Conservation (phyloP, 345 rosid species). For the Iberis pinnata region DNA sequence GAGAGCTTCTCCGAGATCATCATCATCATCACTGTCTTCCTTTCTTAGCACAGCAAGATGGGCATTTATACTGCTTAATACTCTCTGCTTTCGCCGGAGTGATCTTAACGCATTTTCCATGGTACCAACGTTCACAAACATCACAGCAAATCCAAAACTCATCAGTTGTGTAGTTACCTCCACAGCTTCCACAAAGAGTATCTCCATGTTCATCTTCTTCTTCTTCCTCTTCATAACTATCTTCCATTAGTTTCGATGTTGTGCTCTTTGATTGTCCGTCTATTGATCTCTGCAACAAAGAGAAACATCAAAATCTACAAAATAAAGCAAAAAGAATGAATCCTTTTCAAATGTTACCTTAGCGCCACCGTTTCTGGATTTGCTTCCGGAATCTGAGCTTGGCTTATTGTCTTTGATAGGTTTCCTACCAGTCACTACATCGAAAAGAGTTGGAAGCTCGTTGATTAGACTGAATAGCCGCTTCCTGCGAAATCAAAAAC, state of each 20-base stretch:
- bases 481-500: slow-evolving; percentile 53
- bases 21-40: slow-evolving; percentile 39
- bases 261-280: slow-evolving; percentile 55
- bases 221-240: slow-evolving; percentile 47
- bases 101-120: slow-evolving; percentile 77
- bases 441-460: slow-evolving; percentile 89
- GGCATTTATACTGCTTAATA: slow-evolving; percentile 83
- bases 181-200: slow-evolving; percentile 70
- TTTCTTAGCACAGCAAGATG: slow-evolving; percentile 75
- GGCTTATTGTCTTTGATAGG: slow-evolving; percentile 81
- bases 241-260: slow-evolving; percentile 46
- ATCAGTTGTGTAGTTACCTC: slow-evolving; percentile 61
- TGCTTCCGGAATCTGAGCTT: slow-evolving; percentile 73
- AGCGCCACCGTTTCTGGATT: slow-evolving; percentile 50
- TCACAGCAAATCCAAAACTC: slow-evolving; percentile 90
- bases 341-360: slow-evolving; percentile 36
- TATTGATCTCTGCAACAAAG: slow-evolving; percentile 44
- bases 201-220: slow-evolving; percentile 72
- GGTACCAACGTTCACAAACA: slow-evolving; percentile 79
- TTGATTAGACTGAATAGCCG: slow-evolving; percentile 82
- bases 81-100: slow-evolving; percentile 78
- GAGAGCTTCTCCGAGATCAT: slow-evolving; percentile 9
- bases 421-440: slow-evolving; percentile 89
- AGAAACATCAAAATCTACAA: background rate
- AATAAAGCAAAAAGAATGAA: background rate